Percentiles rank a stretch among this genome's conserved stretches.
These are phyloP conservation scores for Hypoxylon sp. DNA, from an alignment of 2,329 filamentous ascomycete genomes.

Conservation along the genomic window DNA sequence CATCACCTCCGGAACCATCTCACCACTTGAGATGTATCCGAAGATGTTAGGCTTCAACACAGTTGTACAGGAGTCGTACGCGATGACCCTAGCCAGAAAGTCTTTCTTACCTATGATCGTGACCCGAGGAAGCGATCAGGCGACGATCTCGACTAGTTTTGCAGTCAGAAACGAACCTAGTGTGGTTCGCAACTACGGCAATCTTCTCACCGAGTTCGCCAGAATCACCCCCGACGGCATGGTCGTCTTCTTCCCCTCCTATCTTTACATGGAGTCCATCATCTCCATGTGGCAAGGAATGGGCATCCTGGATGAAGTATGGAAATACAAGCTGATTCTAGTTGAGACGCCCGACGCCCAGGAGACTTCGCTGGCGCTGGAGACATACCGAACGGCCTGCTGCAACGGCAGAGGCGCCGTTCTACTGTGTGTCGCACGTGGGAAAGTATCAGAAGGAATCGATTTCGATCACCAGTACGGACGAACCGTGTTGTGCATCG, in stretches of 20 bases:
- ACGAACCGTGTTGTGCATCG: constrained; percentile 93
- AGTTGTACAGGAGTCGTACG: constrained; percentile 95
- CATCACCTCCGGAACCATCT: constrained; percentile 97
- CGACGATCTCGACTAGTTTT: constrained; percentile 90
- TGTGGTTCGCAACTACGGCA: constrained; percentile 97
- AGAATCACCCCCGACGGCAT: constrained; percentile 96
- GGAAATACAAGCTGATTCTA: constrained; percentile 98
- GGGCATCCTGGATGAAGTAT: constrained; percentile 96
- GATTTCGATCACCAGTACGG: constrained; percentile 99
- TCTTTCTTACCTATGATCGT: constrained; percentile 99
- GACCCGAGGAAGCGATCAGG: constrained; percentile 92
- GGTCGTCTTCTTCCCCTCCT: constrained; percentile 99
- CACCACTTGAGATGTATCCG: constrained; percentile 97
- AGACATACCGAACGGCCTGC: constrained; percentile 97
- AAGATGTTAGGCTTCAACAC: constrained; percentile 96
- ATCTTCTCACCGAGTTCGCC: constrained; percentile 90
- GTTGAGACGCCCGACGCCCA: constrained; percentile 98
- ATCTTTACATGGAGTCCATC: constrained; percentile 99
- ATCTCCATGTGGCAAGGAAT: constrained; percentile 99
- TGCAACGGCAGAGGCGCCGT: constrained; percentile 96
- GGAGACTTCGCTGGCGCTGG: constrained; percentile 92
- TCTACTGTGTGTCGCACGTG: constrained; percentile 91
- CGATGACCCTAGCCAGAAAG: constrained; percentile 90
- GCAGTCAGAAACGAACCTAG: constrained; percentile 94
- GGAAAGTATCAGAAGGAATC: constrained; percentile 97